phyloP scores from a whole-genome alignment of 2,329 filamentous ascomycete species.

The Lachnellula arida region DNA sequence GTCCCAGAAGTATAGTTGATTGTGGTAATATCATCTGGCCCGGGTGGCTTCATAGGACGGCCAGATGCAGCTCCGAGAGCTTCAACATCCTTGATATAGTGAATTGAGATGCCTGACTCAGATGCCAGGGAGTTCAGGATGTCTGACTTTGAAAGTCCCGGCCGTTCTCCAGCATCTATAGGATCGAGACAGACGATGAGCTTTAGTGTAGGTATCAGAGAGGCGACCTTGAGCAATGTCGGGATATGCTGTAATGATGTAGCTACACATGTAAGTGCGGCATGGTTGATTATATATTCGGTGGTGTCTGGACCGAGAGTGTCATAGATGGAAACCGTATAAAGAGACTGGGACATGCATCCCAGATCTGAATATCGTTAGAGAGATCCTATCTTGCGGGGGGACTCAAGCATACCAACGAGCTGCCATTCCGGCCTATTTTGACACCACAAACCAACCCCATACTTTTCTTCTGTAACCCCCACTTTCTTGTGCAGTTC shows the following conservation, averaged over 20 bases:
- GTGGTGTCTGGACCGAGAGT: slow-evolving; percentile 87
- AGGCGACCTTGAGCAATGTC: slow-evolving; percentile 70
- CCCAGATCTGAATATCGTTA: slow-evolving; percentile 61
- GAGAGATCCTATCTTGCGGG: slow-evolving; percentile 6
- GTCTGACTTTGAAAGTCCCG: slow-evolving; percentile 72
- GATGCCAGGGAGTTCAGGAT: slow-evolving; percentile 71
- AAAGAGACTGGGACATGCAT: slow-evolving; percentile 81
- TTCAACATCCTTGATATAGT: slow-evolving; percentile 78
- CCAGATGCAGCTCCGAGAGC: slow-evolving; percentile 68
- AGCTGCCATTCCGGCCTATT: slow-evolving; percentile 90
- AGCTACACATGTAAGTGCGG: slow-evolving; percentile 68
- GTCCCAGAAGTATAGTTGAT: slow-evolving; percentile 91
- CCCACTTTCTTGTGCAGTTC: slow-evolving; percentile 73
- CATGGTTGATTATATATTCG: slow-evolving; percentile 94
- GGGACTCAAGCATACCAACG: slow-evolving; percentile 47
- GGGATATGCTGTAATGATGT: slow-evolving; percentile 79
- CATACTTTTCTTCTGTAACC: slow-evolving; percentile 62
- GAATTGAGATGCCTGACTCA: slow-evolving; percentile 71
- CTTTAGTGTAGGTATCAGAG: slow-evolving; percentile 76
- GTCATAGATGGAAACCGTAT: slow-evolving; percentile 91
- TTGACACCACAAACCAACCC: slow-evolving; percentile 79
- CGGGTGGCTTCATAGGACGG: slow-evolving; percentile 65
- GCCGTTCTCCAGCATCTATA: slow-evolving; percentile 71
- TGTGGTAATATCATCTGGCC: slow-evolving; percentile 72
- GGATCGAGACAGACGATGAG: slow-evolving; percentile 83